A percentile compares a stretch with the other conserved stretches of the same genome.
phyloP scores from a whole-genome alignment of 441 rosid species.

The Manihot esculenta region DNA sequence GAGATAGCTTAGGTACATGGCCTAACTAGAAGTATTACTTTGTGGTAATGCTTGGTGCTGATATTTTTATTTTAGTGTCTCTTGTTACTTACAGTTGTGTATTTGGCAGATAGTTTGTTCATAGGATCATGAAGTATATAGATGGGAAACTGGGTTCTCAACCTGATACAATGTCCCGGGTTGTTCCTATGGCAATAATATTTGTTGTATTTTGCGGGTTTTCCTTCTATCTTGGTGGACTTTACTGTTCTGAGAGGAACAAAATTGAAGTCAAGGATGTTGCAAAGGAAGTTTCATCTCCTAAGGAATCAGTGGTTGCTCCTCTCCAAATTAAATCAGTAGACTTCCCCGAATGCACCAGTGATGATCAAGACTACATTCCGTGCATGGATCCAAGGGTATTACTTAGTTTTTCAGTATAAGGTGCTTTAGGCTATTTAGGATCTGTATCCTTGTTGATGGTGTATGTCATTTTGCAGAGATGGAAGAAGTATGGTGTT shows the following conservation, averaged over 20 bases:
- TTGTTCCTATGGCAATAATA: slow-evolving; percentile 52
- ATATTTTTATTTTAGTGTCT: not conserved
- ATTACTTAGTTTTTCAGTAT: slow-evolving; percentile 1
- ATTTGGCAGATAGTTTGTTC: slow-evolving; percentile 31
- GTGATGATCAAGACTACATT: slow-evolving; percentile 85
- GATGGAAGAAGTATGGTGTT: slow-evolving; percentile 84
- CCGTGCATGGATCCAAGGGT: slow-evolving; percentile 98
- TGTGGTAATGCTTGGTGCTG: not conserved
- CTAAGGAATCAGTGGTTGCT: slow-evolving; percentile 41
- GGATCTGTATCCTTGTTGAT: not conserved
- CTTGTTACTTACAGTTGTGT: slow-evolving; percentile 13
- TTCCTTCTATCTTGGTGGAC: slow-evolving; percentile 89
- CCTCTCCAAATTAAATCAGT: slow-evolving; percentile 60
- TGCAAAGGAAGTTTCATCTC: slow-evolving; percentile 45
- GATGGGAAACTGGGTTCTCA: slow-evolving; percentile 63
- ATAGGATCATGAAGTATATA: slow-evolving; percentile 63
- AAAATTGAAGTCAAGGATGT: slow-evolving; percentile 34
- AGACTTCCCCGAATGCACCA: slow-evolving; percentile 74
- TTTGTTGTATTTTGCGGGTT: slow-evolving; percentile 61
- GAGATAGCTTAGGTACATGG: not conserved
- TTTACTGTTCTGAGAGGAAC: slow-evolving; percentile 66
- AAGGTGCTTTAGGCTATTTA: not conserved
- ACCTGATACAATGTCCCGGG: slow-evolving; percentile 49
- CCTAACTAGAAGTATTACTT: not conserved
- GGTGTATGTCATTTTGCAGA: slow-evolving; percentile 44